These are phyloP conservation scores for Helicocarpus griseus DNA, from an alignment of 2,329 filamentous ascomycete genomes.

Conservation along the genomic window DNA sequence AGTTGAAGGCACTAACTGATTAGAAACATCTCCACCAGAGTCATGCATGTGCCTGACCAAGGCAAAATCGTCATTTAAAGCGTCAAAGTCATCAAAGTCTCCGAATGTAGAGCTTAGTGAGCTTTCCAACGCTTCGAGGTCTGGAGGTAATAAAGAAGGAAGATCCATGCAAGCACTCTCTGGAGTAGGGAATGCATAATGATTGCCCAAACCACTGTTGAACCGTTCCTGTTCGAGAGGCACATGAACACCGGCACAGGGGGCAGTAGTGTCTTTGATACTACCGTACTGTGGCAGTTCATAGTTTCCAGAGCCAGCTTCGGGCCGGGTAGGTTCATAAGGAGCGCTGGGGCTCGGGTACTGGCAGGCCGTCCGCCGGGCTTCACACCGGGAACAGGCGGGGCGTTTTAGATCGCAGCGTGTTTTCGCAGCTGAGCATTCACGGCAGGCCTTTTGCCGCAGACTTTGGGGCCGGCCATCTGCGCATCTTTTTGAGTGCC, in stretches of 20 bases:
- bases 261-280: neutral
- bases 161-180: neutral
- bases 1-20: neutral
- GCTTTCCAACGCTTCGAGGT: neutral
- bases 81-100: neutral
- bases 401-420: slow-evolving; percentile 6
- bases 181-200: neutral
- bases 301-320: too few species aligned
- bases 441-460: slow-evolving; percentile 2
- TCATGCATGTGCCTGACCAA: slow-evolving; percentile 1
- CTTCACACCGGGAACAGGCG: neutral
- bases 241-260: neutral
- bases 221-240: neutral
- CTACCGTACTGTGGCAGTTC: neutral
- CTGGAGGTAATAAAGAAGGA: neutral
- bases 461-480: neutral
- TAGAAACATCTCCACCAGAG: neutral
- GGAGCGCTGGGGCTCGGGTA: neutral
- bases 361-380: neutral
- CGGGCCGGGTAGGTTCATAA: neutral
- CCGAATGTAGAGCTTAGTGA: neutral
- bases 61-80: neutral
- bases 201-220: neutral
- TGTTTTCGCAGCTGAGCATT: slow-evolving; percentile 3
- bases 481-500: slow-evolving; percentile 1